A percentile compares a stretch with the other conserved stretches of the same genome.
Evolutionary conservation across 1,139 yeast genomes (phyloP).

Genomic region (Lodderomyces jiufengensis): DNA sequence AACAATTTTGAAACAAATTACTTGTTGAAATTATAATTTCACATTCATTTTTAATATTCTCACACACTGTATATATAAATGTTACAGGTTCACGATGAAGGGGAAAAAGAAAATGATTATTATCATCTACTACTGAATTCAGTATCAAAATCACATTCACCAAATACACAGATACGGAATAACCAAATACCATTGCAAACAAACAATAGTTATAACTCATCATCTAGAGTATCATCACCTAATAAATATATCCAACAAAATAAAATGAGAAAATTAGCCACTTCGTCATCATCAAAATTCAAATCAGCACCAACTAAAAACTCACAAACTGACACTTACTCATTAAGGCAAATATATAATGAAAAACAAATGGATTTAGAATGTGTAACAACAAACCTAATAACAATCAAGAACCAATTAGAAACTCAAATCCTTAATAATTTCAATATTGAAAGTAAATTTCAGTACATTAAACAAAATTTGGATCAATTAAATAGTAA

Average conservation of each 20-base stretch:
- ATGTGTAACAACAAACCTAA: slow-evolving; percentile 19
- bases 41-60: too few relatives aligned
- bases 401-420: slow-evolving; percentile 36
- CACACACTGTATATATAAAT: too few relatives aligned
- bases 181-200: too few relatives aligned
- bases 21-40: too few relatives aligned
- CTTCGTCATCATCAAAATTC: neutral
- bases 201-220: too few relatives aligned
- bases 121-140: too few relatives aligned
- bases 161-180: neutral
- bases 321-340: slow-evolving; percentile 3
- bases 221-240: neutral
- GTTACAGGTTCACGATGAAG: too few relatives aligned
- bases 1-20: too few relatives aligned
- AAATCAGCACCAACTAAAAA: slow-evolving; percentile 1
- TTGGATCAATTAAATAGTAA: slow-evolving; percentile 21
- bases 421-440: slow-evolving; percentile 33
- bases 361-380: slow-evolving; percentile 14
- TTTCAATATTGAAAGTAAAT: slow-evolving; percentile 38
- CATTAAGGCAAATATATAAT: slow-evolving; percentile 8
- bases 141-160: too few relatives aligned
- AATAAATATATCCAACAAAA: neutral
- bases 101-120: too few relatives aligned
- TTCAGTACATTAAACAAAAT: slow-evolving; percentile 20
- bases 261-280: slow-evolving; percentile 8